A percentile compares a stretch with the other conserved stretches of the same genome.
Evolutionary conservation across 306 rosid species (phyloP).

Genomic region (Dryas drummondii): DNA sequence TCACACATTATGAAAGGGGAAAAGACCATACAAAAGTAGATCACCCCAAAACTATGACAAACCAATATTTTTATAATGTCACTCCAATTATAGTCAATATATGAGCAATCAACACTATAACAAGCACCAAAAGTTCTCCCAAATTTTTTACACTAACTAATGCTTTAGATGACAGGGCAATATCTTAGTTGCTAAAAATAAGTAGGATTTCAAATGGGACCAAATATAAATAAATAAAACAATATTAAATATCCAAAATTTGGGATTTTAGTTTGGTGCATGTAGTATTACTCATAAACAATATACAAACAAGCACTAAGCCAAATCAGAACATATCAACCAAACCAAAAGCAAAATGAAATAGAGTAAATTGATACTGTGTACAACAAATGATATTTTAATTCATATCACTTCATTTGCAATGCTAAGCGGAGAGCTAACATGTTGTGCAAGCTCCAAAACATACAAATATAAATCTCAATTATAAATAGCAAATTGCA

Average conservation of each 20-base stretch:
- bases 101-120: not conserved
- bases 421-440: not conserved
- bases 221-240: not conserved
- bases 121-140: not conserved
- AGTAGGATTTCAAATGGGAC: not conserved
- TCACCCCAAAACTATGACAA: not conserved
- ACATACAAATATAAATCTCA: not conserved
- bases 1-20: too few species aligned
- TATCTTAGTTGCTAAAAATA: not conserved
- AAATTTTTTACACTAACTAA: not conserved
- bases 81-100: not conserved
- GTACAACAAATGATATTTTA: not conserved
- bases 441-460: not conserved
- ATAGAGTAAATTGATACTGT: not conserved
- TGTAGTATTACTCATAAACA: not conserved
- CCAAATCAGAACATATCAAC: not conserved
- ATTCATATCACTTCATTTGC: not conserved
- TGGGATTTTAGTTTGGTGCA: not conserved
- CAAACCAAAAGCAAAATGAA: not conserved
- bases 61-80: not conserved
- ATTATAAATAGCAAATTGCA: not conserved
- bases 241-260: not conserved
- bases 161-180: not conserved
- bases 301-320: not conserved
- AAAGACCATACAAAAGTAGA: too few species aligned